Conservation (phyloP, 208 protist species). For the Phytomonas francai region DNA sequence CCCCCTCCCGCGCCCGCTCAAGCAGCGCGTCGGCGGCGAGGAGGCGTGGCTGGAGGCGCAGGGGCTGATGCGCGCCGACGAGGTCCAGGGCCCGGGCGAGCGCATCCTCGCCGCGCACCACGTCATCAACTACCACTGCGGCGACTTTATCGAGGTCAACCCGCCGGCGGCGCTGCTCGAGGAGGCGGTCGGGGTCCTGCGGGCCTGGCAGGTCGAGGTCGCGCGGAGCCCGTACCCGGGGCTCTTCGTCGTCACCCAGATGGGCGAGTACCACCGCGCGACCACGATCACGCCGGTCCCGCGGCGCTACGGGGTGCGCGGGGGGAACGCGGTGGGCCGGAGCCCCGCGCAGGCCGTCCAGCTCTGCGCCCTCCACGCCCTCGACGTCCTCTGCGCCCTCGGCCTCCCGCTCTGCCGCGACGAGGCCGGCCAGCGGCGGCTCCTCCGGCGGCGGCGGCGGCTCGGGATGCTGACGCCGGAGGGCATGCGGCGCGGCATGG, state of each 20-base stretch:
- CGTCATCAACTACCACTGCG: constrained; percentile 32
- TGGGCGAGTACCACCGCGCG: constrained; percentile 60
- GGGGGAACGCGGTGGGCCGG: constrained; percentile 46
- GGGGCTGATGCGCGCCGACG: constrained; percentile 3
- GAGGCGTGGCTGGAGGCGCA: constrained; percentile 45
- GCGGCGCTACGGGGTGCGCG: constrained; percentile 48
- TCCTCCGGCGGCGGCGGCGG: constrained; percentile 35
- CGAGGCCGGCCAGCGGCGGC: constrained; percentile 25
- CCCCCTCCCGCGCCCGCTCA: constrained; percentile 59
- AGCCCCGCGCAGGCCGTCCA: constrained; percentile 49
- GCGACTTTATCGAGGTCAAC: constrained; percentile 55
- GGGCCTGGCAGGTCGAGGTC: constrained; percentile 51
- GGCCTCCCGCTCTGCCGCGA: constrained; percentile 46
- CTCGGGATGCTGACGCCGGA: constrained; percentile 18
- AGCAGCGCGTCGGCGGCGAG: constrained; percentile 60
- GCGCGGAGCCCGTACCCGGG: constrained; percentile 49
- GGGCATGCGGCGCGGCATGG: background rate
- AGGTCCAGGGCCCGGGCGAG: constrained; percentile 18
- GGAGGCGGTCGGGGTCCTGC: constrained; percentile 39
- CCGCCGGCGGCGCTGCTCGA: constrained; percentile 39
- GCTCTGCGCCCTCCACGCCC: constrained; percentile 57
- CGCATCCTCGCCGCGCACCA: constrained; percentile 47
- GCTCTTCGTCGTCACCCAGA: constrained; percentile 62
- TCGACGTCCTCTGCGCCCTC: constrained; percentile 57
- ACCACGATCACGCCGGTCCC: constrained; percentile 66